phyloP scores from a whole-genome alignment of 805 yeast genomes.

The Candida chilensis region DNA sequence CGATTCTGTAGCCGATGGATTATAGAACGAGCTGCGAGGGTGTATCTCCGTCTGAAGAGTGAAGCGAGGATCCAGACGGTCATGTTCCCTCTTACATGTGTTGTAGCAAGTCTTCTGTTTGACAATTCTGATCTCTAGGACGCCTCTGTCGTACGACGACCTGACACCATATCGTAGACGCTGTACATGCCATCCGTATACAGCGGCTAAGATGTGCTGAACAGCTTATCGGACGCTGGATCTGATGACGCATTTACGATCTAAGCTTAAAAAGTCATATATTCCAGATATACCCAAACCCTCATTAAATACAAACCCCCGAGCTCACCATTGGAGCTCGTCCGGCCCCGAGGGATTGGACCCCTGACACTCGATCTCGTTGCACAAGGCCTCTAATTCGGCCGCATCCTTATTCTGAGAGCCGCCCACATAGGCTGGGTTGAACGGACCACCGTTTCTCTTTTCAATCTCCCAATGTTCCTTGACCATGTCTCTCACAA shows the following conservation, averaged over 20 bases:
- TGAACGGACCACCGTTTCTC: conserved; percentile 32
- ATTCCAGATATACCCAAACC: too few relatives aligned
- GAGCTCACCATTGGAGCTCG: too few relatives aligned
- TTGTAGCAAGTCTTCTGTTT: conserved; percentile 5
- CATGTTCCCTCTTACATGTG: background rate
- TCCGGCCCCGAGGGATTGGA: conserved; percentile 22
- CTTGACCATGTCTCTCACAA: conserved; percentile 50
- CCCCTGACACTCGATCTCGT: conserved; percentile 40
- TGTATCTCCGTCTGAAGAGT: conserved; percentile 6
- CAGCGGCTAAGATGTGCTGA: too few relatives aligned
- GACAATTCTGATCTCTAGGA: background rate
- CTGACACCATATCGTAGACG: background rate
- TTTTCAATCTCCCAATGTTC: conserved; percentile 39
- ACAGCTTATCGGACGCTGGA: too few relatives aligned
- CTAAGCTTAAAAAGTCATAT: too few relatives aligned
- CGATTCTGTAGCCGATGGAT: too few relatives aligned
- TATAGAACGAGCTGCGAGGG: conserved; percentile 2
- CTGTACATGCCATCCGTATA: background rate
- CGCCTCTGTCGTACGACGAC: background rate
- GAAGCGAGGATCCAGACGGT: conserved; percentile 3
- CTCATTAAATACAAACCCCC: too few relatives aligned
- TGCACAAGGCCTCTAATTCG: conserved; percentile 42
- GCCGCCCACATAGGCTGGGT: conserved; percentile 42
- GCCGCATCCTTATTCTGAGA: conserved; percentile 30
- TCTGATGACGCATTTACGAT: too few relatives aligned